Percentiles rank a stretch among this genome's conserved stretches.
Conservation (phyloP, 805 yeast genomes). For the Nakazawaea sp. region DNA sequence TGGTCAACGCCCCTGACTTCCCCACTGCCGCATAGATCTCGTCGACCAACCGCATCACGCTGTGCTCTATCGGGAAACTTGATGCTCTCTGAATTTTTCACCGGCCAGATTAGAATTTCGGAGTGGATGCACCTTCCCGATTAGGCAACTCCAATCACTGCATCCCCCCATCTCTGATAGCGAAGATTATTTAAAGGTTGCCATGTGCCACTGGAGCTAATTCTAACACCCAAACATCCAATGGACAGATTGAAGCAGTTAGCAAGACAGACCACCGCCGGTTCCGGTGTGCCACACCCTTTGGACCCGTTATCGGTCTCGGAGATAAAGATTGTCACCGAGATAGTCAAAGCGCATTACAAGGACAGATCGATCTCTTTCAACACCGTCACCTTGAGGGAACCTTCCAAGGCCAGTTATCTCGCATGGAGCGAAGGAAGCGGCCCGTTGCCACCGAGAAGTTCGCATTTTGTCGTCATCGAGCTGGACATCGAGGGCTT, state of each 20-base stretch:
- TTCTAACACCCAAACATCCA: not conserved
- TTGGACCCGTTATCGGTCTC: slow-evolving; percentile 51
- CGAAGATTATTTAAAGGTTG: no score
- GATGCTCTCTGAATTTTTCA: no score
- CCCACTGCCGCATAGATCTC: no score
- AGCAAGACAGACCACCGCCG: slow-evolving; percentile 42
- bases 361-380: slow-evolving; percentile 33
- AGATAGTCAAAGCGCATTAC: slow-evolving; percentile 34
- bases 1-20: no score
- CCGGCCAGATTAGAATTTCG: no score
- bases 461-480: slow-evolving; percentile 48
- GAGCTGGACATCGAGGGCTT: slow-evolving; percentile 42
- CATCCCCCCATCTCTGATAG: no score
- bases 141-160: not conserved
- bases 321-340: slow-evolving; percentile 44
- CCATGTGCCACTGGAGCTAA: not conserved
- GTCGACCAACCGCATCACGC: no score
- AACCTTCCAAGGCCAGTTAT: slow-evolving; percentile 49
- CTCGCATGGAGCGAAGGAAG: slow-evolving; percentile 47
- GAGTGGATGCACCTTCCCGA: not conserved
- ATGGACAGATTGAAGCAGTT: slow-evolving; percentile 53
- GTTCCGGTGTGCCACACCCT: slow-evolving; percentile 41
- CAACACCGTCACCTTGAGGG: slow-evolving; percentile 53
- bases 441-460: slow-evolving; percentile 48
- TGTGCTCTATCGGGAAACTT: no score